Conservation (phyloP, 2,329 filamentous ascomycete genomes). For the Nemania bipapillata region DNA sequence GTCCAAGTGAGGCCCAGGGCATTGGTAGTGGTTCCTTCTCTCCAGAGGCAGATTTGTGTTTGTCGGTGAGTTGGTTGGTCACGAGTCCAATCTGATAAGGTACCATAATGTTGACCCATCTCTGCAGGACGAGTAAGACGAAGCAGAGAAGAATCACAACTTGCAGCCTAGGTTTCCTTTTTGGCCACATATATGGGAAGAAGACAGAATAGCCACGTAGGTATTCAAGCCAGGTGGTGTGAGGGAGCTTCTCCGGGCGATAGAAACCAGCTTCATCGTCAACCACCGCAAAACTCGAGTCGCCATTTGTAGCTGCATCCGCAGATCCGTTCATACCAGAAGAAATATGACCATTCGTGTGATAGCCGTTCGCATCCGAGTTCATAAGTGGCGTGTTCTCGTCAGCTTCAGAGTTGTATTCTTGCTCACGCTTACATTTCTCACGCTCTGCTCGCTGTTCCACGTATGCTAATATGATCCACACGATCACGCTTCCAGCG, state of each 20-base stretch:
- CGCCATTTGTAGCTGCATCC: slow-evolving; percentile 35
- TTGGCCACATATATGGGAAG: slow-evolving; percentile 96
- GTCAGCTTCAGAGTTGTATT: slow-evolving; percentile 55
- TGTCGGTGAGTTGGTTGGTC: slow-evolving; percentile 71
- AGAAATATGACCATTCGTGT: slow-evolving; percentile 48
- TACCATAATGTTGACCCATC: slow-evolving; percentile 85
- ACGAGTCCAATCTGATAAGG: slow-evolving; percentile 83
- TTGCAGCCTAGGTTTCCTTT: slow-evolving; percentile 78
- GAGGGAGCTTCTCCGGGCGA: slow-evolving; percentile 84
- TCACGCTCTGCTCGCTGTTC: slow-evolving; percentile 57
- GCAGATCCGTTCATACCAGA: slow-evolving; percentile 57
- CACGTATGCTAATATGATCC: slow-evolving; percentile 61
- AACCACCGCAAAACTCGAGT: slow-evolving; percentile 45
- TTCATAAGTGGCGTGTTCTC: slow-evolving; percentile 73
- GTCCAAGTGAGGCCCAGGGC: slow-evolving; percentile 77
- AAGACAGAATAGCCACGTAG: slow-evolving; percentile 90
- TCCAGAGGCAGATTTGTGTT: slow-evolving; percentile 53
- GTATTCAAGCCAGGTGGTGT: slow-evolving; percentile 96
- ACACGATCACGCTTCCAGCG: slow-evolving; percentile 70
- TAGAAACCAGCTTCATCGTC: slow-evolving; percentile 84
- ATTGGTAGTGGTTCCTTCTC: slow-evolving; percentile 62
- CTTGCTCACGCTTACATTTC: slow-evolving; percentile 56
- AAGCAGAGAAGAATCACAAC: slow-evolving; percentile 85
- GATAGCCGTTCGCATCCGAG: slow-evolving; percentile 43
- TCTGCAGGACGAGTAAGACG: slow-evolving; percentile 79